These are phyloP conservation scores for Phoma sp. DNA, from an alignment of 2,329 filamentous ascomycete species.

Conservation along the genomic window DNA sequence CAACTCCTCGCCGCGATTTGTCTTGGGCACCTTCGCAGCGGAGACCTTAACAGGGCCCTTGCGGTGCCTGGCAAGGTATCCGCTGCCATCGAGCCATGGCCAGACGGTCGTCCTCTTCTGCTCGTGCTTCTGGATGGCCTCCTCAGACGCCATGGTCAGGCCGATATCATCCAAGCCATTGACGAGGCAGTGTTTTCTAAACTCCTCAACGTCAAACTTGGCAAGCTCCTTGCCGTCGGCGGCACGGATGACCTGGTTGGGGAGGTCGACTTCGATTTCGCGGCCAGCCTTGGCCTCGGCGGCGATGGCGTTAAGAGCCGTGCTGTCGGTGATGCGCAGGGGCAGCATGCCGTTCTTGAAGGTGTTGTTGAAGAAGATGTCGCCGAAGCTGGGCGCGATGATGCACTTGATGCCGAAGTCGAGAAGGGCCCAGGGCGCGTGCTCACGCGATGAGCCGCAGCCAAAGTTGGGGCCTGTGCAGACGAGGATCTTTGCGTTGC, in stretches of 20 bases:
- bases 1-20: slow-evolving; percentile 83
- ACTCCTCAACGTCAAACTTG: slow-evolving; percentile 86
- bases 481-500: slow-evolving; percentile 84
- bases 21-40: slow-evolving; percentile 78
- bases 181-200: slow-evolving; percentile 90
- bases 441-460: slow-evolving; percentile 89
- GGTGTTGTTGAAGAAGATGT: slow-evolving; percentile 99
- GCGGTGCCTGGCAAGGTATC: slow-evolving; percentile 70
- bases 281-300: slow-evolving; percentile 77
- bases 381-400: slow-evolving; percentile 85
- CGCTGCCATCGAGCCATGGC: slow-evolving; percentile 89
- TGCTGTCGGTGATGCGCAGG: slow-evolving; percentile 72
- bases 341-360: slow-evolving; percentile 99
- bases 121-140: slow-evolving; percentile 87
- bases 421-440: slow-evolving; percentile 94
- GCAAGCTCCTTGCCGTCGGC: slow-evolving; percentile 75
- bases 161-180: slow-evolving; percentile 97
- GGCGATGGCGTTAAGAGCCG: slow-evolving; percentile 71
- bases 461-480: slow-evolving; percentile 94
- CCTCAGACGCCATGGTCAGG: slow-evolving; percentile 88
- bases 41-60: slow-evolving; percentile 66
- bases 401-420: slow-evolving; percentile 96
- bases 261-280: slow-evolving; percentile 89
- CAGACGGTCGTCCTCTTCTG: slow-evolving; percentile 75
- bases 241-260: slow-evolving; percentile 81